These are phyloP conservation scores for Termitomyces heimii DNA, from an alignment of 768 basidiomycete species.

Conservation along the genomic window DNA sequence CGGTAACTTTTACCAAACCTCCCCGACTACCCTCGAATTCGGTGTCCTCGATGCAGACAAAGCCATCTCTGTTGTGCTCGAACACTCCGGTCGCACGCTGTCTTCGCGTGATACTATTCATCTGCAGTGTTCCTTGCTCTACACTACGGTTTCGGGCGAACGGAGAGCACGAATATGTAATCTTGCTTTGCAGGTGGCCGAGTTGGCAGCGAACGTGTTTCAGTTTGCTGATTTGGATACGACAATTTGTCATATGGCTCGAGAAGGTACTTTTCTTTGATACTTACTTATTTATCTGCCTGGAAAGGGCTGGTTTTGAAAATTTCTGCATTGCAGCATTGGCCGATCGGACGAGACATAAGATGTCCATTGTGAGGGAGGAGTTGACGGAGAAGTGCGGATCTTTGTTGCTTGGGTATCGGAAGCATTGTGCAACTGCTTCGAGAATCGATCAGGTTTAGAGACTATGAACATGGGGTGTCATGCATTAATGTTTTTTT, in stretches of 20 bases:
- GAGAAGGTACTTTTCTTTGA: conserved; percentile 58
- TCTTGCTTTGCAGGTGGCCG: conserved; percentile 73
- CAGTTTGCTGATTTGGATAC: conserved; percentile 89
- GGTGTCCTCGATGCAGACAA: conserved; percentile 81
- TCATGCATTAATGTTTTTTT: conserved; percentile 3
- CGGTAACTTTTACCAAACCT: conserved; percentile 67
- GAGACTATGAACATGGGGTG: not conserved
- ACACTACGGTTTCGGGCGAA: conserved; percentile 73
- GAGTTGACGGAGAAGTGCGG: conserved; percentile 81
- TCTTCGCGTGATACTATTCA: conserved; percentile 69
- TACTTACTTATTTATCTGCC: not conserved
- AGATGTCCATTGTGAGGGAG: conserved; percentile 74
- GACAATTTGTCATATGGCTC: conserved; percentile 63
- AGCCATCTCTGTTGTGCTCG: conserved; percentile 67
- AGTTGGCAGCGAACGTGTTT: conserved; percentile 89
- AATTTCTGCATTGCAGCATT: conserved; percentile 52
- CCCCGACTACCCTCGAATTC: conserved; percentile 71
- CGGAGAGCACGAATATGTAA: conserved; percentile 84
- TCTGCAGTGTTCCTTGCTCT: conserved; percentile 83
- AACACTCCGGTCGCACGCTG: conserved; percentile 58
- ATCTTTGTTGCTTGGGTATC: conserved; percentile 76
- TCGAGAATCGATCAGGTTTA: conserved; percentile 74
- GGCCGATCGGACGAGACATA: conserved; percentile 48
- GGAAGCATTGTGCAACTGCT: conserved; percentile 81
- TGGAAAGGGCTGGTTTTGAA: not conserved